Conservation (phyloP, 1,284 basidiomycete genomes). For the Mycosarcoma mackinlayi region DNA sequence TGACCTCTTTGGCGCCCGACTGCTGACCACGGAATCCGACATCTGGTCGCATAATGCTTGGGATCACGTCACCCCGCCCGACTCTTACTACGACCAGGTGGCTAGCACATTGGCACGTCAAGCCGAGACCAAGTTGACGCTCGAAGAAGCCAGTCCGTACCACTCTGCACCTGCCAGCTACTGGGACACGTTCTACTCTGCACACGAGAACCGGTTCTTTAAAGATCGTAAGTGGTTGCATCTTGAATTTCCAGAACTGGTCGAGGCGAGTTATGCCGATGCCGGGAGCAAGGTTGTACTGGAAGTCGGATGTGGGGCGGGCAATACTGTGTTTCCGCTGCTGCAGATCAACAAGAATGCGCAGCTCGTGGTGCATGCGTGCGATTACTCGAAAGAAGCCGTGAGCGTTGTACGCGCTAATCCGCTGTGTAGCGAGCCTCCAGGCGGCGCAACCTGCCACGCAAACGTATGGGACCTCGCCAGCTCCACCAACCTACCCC, state of each 20-base stretch:
- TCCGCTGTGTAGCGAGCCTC: slow-evolving; percentile 33
- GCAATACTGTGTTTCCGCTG: slow-evolving; percentile 92
- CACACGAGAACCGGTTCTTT: slow-evolving; percentile 65
- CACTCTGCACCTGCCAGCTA: slow-evolving; percentile 53
- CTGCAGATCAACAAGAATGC: slow-evolving; percentile 85
- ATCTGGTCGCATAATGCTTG: slow-evolving; percentile 64
- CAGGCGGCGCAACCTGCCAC: slow-evolving; percentile 71
- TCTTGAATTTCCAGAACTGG: slow-evolving; percentile 65
- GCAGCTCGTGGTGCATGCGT: slow-evolving; percentile 79
- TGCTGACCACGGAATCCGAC: slow-evolving; percentile 39
- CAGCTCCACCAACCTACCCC: slow-evolving; percentile 36
- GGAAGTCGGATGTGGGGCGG: slow-evolving; percentile 72
- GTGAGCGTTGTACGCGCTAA: slow-evolving; percentile 82
- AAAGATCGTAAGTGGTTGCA: slow-evolving; percentile 66
- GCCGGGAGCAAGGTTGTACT: slow-evolving; percentile 51
- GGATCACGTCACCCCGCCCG: slow-evolving; percentile 63
- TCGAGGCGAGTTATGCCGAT: slow-evolving; percentile 45
- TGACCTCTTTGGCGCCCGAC: slow-evolving; percentile 53
- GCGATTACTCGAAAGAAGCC: slow-evolving; percentile 90
- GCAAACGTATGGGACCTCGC: slow-evolving; percentile 93
- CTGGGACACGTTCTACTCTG: slow-evolving; percentile 64
- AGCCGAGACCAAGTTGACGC: slow-evolving; percentile 47
- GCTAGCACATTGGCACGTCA: slow-evolving; percentile 48
- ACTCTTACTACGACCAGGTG: slow-evolving; percentile 47
- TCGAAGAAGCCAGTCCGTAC: slow-evolving; percentile 53